A percentile compares a stretch with the other conserved stretches of the same genome.
phyloP scores from a whole-genome alignment of 768 basidiomycete species.

The Cyclocybe aegerita region DNA sequence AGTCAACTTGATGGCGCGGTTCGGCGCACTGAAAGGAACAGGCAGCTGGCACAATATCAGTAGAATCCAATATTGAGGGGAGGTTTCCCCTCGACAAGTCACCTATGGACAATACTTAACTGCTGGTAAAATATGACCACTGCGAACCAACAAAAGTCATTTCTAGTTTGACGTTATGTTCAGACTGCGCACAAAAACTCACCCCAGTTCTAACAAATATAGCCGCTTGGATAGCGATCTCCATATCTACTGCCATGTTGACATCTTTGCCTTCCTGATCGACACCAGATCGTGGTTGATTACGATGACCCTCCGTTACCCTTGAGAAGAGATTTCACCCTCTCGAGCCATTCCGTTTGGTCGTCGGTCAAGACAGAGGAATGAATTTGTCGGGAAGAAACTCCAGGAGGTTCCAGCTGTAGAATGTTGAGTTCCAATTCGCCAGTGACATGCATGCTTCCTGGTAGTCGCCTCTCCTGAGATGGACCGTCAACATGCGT shows the following conservation, averaged over 20 bases:
- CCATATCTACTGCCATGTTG: conserved; percentile 53
- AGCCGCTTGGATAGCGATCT: conserved; percentile 44
- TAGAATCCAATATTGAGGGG: conserved; percentile 45
- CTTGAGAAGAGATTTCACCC: conserved; percentile 30
- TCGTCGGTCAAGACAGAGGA: conserved; percentile 52
- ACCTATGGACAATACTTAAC: conserved; percentile 44
- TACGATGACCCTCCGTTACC: conserved; percentile 38
- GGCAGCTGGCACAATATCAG: conserved; percentile 10
- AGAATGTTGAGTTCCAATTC: conserved; percentile 42
- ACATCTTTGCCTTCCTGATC: conserved; percentile 44
- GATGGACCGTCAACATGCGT: conserved; percentile 50
- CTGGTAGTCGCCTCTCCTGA: conserved; percentile 52
- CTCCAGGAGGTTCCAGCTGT: conserved; percentile 47
- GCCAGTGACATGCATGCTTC: conserved; percentile 40
- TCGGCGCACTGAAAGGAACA: too few species aligned
- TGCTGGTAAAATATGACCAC: conserved; percentile 54
- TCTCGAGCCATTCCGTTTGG: conserved; percentile 39
- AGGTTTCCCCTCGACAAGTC: conserved; percentile 41
- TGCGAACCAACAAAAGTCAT: conserved; percentile 16
- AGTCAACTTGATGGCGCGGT: too few species aligned
- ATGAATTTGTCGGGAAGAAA: conserved; percentile 45
- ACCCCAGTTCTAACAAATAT: conserved; percentile 59
- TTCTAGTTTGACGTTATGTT: too few species aligned
- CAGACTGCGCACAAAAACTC: conserved; percentile 14
- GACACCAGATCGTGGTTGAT: conserved; percentile 43